Percentiles rank a stretch among this genome's conserved stretches.
These are phyloP conservation scores for Hymenochaete sp. DNA, from an alignment of 1,284 basidiomycete species.

Conservation along the genomic window DNA sequence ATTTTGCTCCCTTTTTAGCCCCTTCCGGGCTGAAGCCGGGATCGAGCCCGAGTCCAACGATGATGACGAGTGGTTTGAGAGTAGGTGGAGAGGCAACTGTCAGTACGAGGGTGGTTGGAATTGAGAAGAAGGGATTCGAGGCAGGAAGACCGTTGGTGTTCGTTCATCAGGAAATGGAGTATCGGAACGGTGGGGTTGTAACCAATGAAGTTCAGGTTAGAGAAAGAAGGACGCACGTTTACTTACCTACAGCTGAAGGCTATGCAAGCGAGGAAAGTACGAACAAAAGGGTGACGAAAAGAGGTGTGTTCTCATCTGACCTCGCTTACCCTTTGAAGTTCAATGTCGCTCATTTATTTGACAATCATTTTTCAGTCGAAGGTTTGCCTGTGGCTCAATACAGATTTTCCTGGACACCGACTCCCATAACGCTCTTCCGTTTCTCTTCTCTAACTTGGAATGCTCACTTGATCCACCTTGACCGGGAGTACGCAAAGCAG, in stretches of 20 bases:
- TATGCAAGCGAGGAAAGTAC: constrained; percentile 28
- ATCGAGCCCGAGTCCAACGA: too few species aligned
- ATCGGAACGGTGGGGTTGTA: too few species aligned
- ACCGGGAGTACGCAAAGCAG: constrained; percentile 57
- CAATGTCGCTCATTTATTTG: not conserved
- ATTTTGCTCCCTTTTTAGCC: not conserved
- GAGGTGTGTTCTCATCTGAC: constrained; percentile 29
- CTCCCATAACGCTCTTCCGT: constrained; percentile 66
- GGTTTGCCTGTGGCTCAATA: constrained; percentile 49
- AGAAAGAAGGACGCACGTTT: constrained; percentile 72
- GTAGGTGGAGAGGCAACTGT: constrained; percentile 50
- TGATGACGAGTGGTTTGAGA: not conserved
- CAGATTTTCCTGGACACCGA: constrained; percentile 57
- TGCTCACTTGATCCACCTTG: constrained; percentile 65
- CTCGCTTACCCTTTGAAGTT: not conserved
- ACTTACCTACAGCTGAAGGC: constrained; percentile 37
- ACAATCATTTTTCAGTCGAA: constrained; percentile 31
- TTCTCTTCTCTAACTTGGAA: constrained; percentile 82
- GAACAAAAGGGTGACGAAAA: constrained; percentile 19
- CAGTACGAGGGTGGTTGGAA: constrained; percentile 40
- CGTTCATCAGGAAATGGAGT: constrained; percentile 56
- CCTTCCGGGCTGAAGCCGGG: too few species aligned
- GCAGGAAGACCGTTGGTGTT: constrained; percentile 57
- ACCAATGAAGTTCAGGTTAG: constrained; percentile 32
- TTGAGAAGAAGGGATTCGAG: constrained; percentile 61